phyloP scores from a whole-genome alignment of 1,139 yeast species.

The Pichia sp. region DNA sequence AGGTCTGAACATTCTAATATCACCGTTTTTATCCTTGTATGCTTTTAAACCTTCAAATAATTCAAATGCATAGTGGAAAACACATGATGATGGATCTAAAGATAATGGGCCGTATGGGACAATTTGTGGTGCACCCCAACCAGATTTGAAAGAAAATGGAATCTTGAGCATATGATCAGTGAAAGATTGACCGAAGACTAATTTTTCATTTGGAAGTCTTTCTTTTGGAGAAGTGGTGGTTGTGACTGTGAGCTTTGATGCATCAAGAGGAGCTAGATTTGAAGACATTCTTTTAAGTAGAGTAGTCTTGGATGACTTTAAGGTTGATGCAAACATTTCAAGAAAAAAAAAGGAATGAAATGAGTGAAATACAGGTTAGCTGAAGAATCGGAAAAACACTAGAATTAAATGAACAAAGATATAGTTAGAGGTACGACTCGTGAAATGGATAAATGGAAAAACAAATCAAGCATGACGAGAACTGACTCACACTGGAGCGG shows the following conservation, averaged over 20 bases:
- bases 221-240: constrained; percentile 55
- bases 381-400: not conserved
- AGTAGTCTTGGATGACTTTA: constrained; percentile 2
- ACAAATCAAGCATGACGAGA: not conserved
- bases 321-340: constrained; percentile 9
- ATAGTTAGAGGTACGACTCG: not conserved
- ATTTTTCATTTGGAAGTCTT: constrained; percentile 63
- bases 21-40: constrained; percentile 59
- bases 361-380: not conserved
- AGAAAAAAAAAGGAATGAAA: not conserved
- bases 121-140: constrained; percentile 86
- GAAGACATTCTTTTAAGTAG: constrained; percentile 26
- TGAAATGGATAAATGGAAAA: not conserved
- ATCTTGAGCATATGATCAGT: constrained; percentile 86
- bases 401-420: not conserved
- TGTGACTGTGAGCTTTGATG: constrained; percentile 58
- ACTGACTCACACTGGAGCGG: not conserved
- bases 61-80: constrained; percentile 91
- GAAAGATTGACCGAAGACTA: constrained; percentile 81
- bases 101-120: constrained; percentile 72
- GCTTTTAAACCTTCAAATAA: constrained; percentile 97
- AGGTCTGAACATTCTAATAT: constrained; percentile 81
- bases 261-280: constrained; percentile 47
- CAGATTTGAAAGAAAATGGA: constrained; percentile 70
- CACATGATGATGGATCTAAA: constrained; percentile 82